Evolutionary conservation across 2,329 filamentous ascomycete species (phyloP).

Genomic region (Calonectria multiphialidica): DNA sequence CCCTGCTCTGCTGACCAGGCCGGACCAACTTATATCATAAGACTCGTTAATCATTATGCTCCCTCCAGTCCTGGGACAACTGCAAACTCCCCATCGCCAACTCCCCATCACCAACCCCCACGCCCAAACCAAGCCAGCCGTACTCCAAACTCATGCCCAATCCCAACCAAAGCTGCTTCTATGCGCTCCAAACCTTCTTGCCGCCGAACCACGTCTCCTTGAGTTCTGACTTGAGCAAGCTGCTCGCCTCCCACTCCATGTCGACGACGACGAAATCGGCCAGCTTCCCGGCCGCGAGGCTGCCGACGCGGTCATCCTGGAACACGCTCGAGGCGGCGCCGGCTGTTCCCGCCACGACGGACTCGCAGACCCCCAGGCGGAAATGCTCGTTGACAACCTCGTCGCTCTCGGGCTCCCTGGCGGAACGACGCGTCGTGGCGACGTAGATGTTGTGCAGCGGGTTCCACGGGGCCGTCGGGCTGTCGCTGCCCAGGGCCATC

Average conservation of each 20-base stretch:
- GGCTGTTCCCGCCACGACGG: constrained; percentile 62
- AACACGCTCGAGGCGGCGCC: constrained; percentile 68
- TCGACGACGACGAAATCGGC: constrained; percentile 65
- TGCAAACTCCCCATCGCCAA: not conserved
- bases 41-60: not conserved
- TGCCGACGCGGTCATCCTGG: constrained; percentile 61
- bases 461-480: constrained; percentile 67
- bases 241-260: constrained; percentile 62
- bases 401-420: constrained; percentile 57
- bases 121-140: not conserved
- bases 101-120: not conserved
- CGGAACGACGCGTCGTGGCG: constrained; percentile 66
- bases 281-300: constrained; percentile 61
- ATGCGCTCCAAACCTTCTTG: constrained; percentile 50
- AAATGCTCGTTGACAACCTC: constrained; percentile 64
- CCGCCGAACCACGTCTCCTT: constrained; percentile 67
- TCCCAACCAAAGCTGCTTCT: not conserved
- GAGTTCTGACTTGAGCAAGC: constrained; percentile 59
- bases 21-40: not conserved
- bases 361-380: constrained; percentile 62
- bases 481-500: constrained; percentile 68
- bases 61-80: not conserved
- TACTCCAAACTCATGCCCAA: not conserved
- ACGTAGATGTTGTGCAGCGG: constrained; percentile 67
- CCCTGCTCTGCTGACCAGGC: no score